Evolutionary conservation across 2,329 filamentous ascomycete species (phyloP).

Genomic region (Cytospora leucostoma): DNA sequence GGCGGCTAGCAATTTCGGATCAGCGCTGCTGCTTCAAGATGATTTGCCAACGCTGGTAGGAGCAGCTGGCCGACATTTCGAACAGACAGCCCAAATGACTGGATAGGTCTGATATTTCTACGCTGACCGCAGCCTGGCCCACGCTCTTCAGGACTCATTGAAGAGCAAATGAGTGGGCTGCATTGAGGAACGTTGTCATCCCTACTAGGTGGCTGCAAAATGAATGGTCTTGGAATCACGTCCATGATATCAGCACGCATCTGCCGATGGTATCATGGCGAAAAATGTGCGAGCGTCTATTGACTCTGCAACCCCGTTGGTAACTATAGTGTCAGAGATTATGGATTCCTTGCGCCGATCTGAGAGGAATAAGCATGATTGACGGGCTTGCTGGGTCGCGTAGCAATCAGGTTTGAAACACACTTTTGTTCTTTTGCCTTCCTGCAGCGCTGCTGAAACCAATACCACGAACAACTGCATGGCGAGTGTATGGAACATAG

Average conservation of each 20-base stretch:
- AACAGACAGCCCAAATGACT: background rate
- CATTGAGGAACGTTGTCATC: background rate
- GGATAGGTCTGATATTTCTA: background rate
- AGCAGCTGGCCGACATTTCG: background rate
- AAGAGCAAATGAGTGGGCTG: background rate
- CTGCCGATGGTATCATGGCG: background rate
- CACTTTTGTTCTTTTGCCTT: background rate
- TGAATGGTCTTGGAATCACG: background rate
- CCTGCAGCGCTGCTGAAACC: background rate
- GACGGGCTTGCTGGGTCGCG: background rate
- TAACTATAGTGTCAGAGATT: background rate
- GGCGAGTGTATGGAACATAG: background rate
- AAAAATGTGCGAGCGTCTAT: background rate
- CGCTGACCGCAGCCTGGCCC: background rate
- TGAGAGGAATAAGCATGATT: background rate
- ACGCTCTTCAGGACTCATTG: background rate
- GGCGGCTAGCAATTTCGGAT: background rate
- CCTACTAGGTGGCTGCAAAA: background rate
- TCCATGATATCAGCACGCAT: background rate
- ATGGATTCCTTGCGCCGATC: background rate
- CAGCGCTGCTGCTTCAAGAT: conserved; percentile 13
- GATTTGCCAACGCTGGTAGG: conserved; percentile 8
- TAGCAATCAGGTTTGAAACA: background rate
- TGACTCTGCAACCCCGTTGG: background rate
- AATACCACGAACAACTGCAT: conserved; percentile 6